Conservation (phyloP, 768 basidiomycete species). For the Serendipita vermifera region DNA sequence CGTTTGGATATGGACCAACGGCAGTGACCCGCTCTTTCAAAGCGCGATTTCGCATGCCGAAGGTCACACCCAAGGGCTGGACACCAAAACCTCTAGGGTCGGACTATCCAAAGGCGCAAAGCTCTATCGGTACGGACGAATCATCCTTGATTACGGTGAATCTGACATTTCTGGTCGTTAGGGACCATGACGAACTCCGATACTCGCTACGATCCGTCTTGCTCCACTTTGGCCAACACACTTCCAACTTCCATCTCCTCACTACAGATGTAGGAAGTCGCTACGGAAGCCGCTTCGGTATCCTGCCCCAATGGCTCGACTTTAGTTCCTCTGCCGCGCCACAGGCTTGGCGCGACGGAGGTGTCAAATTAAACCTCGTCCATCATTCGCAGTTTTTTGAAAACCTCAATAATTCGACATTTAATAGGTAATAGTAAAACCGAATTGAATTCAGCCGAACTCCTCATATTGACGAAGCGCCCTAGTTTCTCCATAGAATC, state of each 20-base stretch:
- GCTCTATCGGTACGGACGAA: background rate
- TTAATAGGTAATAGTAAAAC: constrained; percentile 25
- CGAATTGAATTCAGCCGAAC: background rate
- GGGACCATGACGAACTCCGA: constrained; percentile 29
- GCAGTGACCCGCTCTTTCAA: background rate
- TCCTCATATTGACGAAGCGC: constrained; percentile 1
- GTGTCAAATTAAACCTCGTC: constrained; percentile 22
- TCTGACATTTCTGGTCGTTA: constrained; percentile 4
- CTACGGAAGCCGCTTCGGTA: constrained; percentile 22
- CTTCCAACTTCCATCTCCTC: constrained; percentile 24
- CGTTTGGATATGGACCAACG: background rate
- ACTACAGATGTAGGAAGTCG: constrained; percentile 19
- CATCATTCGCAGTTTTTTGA: constrained; percentile 24
- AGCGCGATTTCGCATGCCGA: background rate
- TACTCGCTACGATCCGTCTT: constrained; percentile 27
- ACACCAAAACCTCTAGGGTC: background rate
- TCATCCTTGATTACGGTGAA: background rate
- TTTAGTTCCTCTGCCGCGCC: constrained; percentile 12
- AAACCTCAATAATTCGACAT: constrained; percentile 18
- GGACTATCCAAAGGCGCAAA: background rate
- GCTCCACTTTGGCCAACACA: constrained; percentile 21
- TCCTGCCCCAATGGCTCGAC: constrained; percentile 31
- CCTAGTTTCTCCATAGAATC: constrained; percentile 19
- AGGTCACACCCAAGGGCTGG: background rate
- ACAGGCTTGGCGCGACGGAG: constrained; percentile 19